phyloP scores from a whole-genome alignment of 495 filamentous ascomycete genomes.

The Aspergillus steynii region DNA sequence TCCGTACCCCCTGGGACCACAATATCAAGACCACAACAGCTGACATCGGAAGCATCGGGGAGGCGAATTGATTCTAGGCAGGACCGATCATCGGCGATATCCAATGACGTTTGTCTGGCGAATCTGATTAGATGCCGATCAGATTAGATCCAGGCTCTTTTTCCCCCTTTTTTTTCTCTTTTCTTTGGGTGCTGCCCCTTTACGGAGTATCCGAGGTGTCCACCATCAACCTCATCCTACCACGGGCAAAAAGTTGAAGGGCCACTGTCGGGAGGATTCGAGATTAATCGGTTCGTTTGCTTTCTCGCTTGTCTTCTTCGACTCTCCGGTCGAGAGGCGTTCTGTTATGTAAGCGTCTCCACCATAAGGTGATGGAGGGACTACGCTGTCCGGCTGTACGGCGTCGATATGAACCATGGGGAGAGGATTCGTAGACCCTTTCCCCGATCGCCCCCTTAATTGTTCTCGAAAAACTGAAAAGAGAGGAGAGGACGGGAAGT shows the following conservation, averaged over 20 bases:
- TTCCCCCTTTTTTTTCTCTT: not conserved
- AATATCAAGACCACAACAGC: not conserved
- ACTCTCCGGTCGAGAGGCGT: not conserved
- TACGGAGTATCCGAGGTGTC: not conserved
- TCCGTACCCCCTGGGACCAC: no score
- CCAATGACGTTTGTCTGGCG: constrained; percentile 1
- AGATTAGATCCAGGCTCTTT: constrained; percentile 14
- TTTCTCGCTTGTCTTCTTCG: not conserved
- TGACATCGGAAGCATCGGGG: constrained; percentile 4
- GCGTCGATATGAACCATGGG: no score
- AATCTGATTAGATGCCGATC: constrained; percentile 22
- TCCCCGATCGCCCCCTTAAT: not conserved
- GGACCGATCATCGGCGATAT: constrained; percentile 11
- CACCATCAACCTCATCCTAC: not conserved
- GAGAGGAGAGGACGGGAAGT: not conserved
- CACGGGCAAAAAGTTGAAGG: not conserved
- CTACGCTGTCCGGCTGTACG: no score
- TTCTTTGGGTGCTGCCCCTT: not conserved
- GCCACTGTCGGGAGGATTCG: not conserved
- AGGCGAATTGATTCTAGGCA: not conserved
- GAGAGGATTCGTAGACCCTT: no score
- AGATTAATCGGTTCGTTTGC: not conserved
- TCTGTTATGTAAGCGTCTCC: not conserved
- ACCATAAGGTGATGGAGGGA: not conserved
- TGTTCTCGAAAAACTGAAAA: not conserved